Evolutionary conservation across 768 basidiomycete genomes (phyloP).

Genomic region (Hemileccinum rubropunctum): DNA sequence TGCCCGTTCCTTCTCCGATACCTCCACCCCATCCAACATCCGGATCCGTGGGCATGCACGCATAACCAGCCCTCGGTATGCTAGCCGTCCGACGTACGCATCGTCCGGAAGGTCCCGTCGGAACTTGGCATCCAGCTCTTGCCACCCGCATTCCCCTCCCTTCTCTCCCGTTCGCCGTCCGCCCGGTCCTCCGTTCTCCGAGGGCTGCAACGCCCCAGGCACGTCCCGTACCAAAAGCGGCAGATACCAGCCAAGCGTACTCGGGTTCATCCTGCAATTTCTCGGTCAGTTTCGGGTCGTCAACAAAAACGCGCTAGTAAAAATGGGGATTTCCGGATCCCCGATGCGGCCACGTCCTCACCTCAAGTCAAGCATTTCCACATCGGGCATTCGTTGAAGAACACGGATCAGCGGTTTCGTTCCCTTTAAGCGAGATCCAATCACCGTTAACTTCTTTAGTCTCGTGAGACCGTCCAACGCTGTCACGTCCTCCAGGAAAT

Average conservation of each 20-base stretch:
- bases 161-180: slow-evolving; percentile 31
- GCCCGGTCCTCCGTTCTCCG: slow-evolving; percentile 35
- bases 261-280: slow-evolving; percentile 85
- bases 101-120: slow-evolving; percentile 87
- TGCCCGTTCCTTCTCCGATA: slow-evolving; percentile 78
- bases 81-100: slow-evolving; percentile 81
- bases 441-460: slow-evolving; percentile 80
- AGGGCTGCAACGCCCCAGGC: slow-evolving; percentile 65
- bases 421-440: slow-evolving; percentile 78
- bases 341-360: slow-evolving; percentile 35
- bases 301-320: slow-evolving; percentile 1
- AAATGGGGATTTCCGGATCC: slow-evolving; percentile 11
- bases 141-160: slow-evolving; percentile 49
- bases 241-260: slow-evolving; percentile 93
- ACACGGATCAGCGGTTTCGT: slow-evolving; percentile 72
- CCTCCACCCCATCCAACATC: slow-evolving; percentile 82
- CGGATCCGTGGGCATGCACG: slow-evolving; percentile 61
- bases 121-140: slow-evolving; percentile 80
- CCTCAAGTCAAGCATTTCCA: slow-evolving; percentile 93
- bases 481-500: slow-evolving; percentile 79
- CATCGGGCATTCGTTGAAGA: slow-evolving; percentile 66
- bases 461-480: slow-evolving; percentile 68
- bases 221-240: slow-evolving; percentile 75
- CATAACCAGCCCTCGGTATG: slow-evolving; percentile 90
- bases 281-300: slow-evolving; percentile 28